Conservation (phyloP, 306 rosid genomes). For the Arachis stenosperma region DNA sequence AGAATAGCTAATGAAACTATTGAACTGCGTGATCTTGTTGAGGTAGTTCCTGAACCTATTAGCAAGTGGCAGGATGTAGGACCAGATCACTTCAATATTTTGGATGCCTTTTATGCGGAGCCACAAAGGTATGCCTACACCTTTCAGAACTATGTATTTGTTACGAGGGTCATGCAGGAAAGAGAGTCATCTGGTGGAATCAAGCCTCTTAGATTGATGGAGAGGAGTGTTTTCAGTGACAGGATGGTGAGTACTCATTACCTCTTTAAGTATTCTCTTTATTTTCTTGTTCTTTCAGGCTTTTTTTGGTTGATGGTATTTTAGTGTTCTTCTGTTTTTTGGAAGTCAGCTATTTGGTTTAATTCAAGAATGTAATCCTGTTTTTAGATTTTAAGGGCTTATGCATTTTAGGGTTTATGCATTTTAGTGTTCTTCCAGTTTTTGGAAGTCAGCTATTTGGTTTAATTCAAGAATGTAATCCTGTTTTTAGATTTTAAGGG, state of each 20-base stretch:
- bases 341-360: constrained; percentile 25
- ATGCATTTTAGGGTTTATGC: constrained; percentile 25
- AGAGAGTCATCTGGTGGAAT: constrained; percentile 90
- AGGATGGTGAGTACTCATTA: constrained; percentile 73
- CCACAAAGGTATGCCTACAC: constrained; percentile 97
- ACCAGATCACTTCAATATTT: constrained; percentile 92
- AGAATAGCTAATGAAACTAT: constrained; percentile 90
- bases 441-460: constrained; percentile 18
- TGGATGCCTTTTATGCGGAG: constrained; percentile 94
- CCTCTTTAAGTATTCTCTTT: neutral
- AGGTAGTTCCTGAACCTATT: constrained; percentile 97
- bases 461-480: constrained; percentile 38
- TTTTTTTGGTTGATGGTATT: neutral
- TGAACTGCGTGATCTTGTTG: constrained; percentile 91
- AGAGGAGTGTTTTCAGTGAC: constrained; percentile 99
- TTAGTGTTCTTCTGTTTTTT: neutral
- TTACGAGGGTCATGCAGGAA: constrained; percentile 97
- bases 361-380: constrained; percentile 37
- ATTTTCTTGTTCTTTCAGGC: neutral
- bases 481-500: constrained; percentile 37
- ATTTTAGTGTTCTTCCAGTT: too few species aligned
- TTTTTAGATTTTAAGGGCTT: constrained; percentile 43
- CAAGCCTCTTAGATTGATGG: constrained; percentile 97
- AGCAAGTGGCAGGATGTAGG: constrained; percentile 96
- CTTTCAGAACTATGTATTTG: constrained; percentile 97